phyloP scores from a whole-genome alignment of 345 rosid genomes.

The Dovyalis caffra region DNA sequence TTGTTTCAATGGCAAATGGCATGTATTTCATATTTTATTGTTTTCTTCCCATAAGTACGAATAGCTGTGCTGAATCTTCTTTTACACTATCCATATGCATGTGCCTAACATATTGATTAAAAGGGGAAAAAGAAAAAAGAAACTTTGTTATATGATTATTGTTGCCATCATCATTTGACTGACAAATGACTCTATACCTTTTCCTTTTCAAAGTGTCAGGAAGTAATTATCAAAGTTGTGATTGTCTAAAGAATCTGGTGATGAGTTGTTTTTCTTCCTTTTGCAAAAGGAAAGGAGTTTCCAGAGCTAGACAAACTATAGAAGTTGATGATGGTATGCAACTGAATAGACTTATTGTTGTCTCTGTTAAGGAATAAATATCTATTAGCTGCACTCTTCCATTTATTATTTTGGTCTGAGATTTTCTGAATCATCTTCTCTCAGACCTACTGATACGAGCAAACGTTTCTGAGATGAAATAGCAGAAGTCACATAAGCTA shows the following conservation, averaged over 20 bases:
- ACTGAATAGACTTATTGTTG: not conserved
- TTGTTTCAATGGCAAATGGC: no score
- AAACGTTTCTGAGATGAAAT: not conserved
- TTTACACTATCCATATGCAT: not conserved
- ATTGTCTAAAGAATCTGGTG: slow-evolving; percentile 10
- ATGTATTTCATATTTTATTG: no score
- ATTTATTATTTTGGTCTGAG: not conserved
- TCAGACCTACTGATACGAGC: not conserved
- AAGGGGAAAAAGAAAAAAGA: no score
- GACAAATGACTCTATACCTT: not conserved
- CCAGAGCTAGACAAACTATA: slow-evolving; percentile 5
- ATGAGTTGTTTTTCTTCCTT: slow-evolving; percentile 42
- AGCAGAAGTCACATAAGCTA: not conserved
- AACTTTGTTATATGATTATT: not conserved
- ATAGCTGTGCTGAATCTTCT: no score
- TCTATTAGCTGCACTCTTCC: not conserved
- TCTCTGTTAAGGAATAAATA: not conserved
- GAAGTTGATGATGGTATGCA: slow-evolving; percentile 51
- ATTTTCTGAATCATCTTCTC: not conserved
- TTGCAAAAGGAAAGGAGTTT: slow-evolving; percentile 32
- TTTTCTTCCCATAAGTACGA: no score
- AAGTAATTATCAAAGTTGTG: not conserved
- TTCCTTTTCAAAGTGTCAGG: not conserved
- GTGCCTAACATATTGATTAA: not conserved
- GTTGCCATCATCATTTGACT: not conserved